phyloP scores from a whole-genome alignment of 139 green algal genomes.

The Coelastrella sp. region DNA sequence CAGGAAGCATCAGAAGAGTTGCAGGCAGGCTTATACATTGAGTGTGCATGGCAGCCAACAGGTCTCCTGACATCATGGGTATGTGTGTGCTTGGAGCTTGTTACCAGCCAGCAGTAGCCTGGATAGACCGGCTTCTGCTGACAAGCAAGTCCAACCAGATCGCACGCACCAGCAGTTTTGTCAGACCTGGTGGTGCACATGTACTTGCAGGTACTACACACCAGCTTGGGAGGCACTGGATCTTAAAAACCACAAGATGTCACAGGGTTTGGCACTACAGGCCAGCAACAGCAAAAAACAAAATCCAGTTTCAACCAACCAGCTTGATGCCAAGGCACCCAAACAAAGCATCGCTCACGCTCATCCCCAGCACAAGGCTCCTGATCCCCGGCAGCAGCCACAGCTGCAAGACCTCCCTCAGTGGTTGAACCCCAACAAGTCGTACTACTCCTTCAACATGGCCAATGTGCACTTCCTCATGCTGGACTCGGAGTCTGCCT shows the following conservation, averaged over 20 bases:
- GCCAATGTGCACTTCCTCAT: slow-evolving; percentile 21
- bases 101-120: too few species aligned
- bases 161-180: too few species aligned
- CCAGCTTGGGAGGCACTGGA: slow-evolving; percentile 8
- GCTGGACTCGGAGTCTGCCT: slow-evolving; percentile 24
- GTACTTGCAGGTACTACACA: slow-evolving; percentile 12
- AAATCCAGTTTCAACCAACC: too few species aligned
- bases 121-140: too few species aligned
- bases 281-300: neutral
- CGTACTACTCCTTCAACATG: slow-evolving; percentile 36
- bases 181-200: too few species aligned
- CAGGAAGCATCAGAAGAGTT: neutral
- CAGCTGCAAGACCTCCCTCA: neutral
- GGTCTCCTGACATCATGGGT: too few species aligned
- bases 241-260: neutral
- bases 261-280: neutral
- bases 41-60: neutral
- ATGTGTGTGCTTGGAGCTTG: too few species aligned
- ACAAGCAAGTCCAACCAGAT: too few species aligned
- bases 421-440: slow-evolving; percentile 1
- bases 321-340: too few species aligned
- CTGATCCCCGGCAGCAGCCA: neutral
- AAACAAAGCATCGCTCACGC: too few species aligned
- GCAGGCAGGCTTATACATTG: neutral
- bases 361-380: too few species aligned